Evolutionary conservation across 2,329 filamentous ascomycete genomes (phyloP).

Genomic region (Cladophialophora chaetospira): DNA sequence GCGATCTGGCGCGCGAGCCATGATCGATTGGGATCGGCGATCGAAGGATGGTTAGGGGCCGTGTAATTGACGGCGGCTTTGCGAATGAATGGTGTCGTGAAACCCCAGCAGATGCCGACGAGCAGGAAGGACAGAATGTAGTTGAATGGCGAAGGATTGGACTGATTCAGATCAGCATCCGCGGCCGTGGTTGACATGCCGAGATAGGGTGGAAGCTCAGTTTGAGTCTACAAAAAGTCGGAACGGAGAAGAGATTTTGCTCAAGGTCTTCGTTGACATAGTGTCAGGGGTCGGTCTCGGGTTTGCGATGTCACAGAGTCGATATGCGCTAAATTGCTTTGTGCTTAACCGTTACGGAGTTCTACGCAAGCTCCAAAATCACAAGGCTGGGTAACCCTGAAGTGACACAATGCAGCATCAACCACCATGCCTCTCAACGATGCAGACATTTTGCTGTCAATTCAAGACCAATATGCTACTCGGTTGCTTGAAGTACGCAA

Average conservation of each 20-base stretch:
- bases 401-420: too few relatives aligned
- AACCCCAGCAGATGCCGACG: slow-evolving; percentile 84
- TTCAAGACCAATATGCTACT: not conserved
- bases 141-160: slow-evolving; percentile 60
- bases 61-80: slow-evolving; percentile 76
- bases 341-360: not conserved
- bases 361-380: too few relatives aligned
- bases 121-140: slow-evolving; percentile 88
- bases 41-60: slow-evolving; percentile 50
- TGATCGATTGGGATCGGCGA: slow-evolving; percentile 46
- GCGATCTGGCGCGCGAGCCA: slow-evolving; percentile 65
- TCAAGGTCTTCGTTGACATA: too few relatives aligned
- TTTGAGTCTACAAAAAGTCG: too few relatives aligned
- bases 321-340: not conserved
- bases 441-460: not conserved
- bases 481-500: not conserved
- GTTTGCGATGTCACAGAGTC: not conserved
- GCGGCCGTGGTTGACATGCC: slow-evolving; percentile 8
- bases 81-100: slow-evolving; percentile 90
- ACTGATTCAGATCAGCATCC: slow-evolving; percentile 3
- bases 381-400: too few relatives aligned
- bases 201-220: too few relatives aligned
- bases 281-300: too few relatives aligned
- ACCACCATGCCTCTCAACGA: too few relatives aligned
- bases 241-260: too few relatives aligned